These are phyloP conservation scores for Aquilaria sinensis DNA, from an alignment of 345 rosid genomes.

Conservation along the genomic window DNA sequence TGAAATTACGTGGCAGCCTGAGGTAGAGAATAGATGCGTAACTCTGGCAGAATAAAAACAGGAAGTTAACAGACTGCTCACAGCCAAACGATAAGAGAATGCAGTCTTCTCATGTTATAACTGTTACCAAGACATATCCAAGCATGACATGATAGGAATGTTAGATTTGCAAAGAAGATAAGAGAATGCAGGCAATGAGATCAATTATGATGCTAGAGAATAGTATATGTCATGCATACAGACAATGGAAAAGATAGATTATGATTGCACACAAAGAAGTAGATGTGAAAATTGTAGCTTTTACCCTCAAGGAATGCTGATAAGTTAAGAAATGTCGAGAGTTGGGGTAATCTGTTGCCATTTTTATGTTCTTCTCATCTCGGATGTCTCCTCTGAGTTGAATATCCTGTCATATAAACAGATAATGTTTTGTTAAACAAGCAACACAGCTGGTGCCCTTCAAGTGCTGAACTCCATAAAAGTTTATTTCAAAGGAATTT, in stretches of 20 bases:
- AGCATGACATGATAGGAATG: too few relatives aligned
- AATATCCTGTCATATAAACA: slow-evolving; percentile 50
- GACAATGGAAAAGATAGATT: too few relatives aligned
- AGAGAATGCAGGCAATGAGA: too few relatives aligned
- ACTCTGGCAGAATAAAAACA: slow-evolving; percentile 31
- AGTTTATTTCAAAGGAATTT: background rate
- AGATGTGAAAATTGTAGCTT: too few relatives aligned
- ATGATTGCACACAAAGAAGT: too few relatives aligned
- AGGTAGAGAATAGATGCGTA: slow-evolving; percentile 82
- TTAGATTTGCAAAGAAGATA: too few relatives aligned
- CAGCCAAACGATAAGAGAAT: background rate
- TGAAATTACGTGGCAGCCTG: slow-evolving; percentile 46
- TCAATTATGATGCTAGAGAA: too few relatives aligned
- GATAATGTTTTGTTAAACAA: background rate
- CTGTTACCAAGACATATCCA: too few relatives aligned
- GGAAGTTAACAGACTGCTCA: background rate
- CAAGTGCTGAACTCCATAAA: background rate
- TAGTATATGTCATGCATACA: too few relatives aligned
- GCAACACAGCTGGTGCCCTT: background rate
- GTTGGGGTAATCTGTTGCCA: slow-evolving; percentile 50
- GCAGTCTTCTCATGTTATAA: too few relatives aligned
- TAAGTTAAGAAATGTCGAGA: slow-evolving; percentile 60
- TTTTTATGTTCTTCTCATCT: slow-evolving; percentile 55
- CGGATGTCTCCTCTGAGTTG: slow-evolving; percentile 67
- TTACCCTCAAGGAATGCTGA: slow-evolving; percentile 66